Conservation (phyloP, 208 protist genomes). For the Trypanosoma conorhini region DNA sequence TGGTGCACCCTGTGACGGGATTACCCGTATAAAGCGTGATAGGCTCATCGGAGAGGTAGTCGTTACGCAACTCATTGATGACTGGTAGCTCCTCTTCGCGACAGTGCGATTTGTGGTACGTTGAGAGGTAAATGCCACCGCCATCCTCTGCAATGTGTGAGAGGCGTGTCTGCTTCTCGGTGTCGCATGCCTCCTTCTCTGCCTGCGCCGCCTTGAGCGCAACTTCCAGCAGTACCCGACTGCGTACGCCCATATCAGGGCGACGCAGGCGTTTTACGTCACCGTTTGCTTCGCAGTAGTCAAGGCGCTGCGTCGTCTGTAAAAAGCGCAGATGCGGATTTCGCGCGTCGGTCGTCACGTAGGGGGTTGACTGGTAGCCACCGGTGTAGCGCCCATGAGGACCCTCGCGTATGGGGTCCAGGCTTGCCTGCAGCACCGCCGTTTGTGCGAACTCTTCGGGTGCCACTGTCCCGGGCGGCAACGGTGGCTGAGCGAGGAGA, state of each 20-base stretch:
- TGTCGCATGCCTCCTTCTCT: constrained; percentile 35
- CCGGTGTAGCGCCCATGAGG: constrained; percentile 53
- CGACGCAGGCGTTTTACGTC: constrained; percentile 53
- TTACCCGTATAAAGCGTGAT: constrained; percentile 90
- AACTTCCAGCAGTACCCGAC: constrained; percentile 56
- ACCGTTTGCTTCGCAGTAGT: constrained; percentile 61
- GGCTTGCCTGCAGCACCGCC: constrained; percentile 34
- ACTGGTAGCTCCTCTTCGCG: constrained; percentile 46
- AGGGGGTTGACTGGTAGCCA: constrained; percentile 74
- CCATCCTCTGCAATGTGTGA: constrained; percentile 8
- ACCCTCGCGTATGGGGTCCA: constrained; percentile 63
- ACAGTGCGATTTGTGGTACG: constrained; percentile 33
- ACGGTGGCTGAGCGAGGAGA: constrained; percentile 46
- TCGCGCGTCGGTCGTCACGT: constrained; percentile 59
- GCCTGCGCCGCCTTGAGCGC: constrained; percentile 49
- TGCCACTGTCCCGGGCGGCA: constrained; percentile 20
- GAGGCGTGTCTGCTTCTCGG: constrained; percentile 18
- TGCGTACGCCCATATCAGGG: constrained; percentile 70
- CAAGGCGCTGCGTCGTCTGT: constrained; percentile 65
- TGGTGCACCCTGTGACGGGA: constrained; percentile 71
- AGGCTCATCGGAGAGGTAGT: constrained; percentile 78
- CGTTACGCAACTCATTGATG: constrained; percentile 54
- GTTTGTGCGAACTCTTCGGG: constrained; percentile 7
- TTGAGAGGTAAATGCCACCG: constrained; percentile 21
- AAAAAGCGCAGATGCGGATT: constrained; percentile 50